phyloP scores from a whole-genome alignment of 2,329 filamentous ascomycete genomes.

The Penicillium expansum region DNA sequence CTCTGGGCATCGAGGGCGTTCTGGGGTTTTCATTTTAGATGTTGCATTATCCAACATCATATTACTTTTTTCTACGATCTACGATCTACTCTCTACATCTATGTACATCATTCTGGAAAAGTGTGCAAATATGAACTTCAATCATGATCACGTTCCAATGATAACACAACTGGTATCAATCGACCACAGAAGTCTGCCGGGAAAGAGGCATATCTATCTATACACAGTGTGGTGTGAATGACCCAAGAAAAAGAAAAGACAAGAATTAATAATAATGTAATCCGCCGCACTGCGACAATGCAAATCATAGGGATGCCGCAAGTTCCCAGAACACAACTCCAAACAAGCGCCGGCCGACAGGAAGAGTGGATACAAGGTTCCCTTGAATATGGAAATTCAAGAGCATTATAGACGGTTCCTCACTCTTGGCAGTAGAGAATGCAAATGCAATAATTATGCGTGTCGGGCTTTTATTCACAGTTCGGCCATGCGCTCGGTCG shows the following conservation, averaged over 20 bases:
- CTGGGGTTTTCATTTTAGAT: constrained; percentile 10
- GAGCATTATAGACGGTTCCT: background rate
- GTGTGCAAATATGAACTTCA: constrained; percentile 6
- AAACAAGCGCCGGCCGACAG: constrained; percentile 25
- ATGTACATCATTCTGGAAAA: constrained; percentile 11
- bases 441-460: constrained; percentile 3
- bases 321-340: constrained; percentile 22
- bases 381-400: constrained; percentile 1
- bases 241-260: constrained; percentile 1
- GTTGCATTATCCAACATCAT: background rate
- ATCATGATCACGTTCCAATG: constrained; percentile 8
- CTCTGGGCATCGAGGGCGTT: constrained; percentile 35
- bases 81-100: constrained; percentile 5
- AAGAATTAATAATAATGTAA: constrained; percentile 10
- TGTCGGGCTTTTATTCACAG: constrained; percentile 23
- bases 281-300: constrained; percentile 10
- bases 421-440: background rate
- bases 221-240: background rate
- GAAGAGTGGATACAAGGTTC: constrained; percentile 12
- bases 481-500: constrained; percentile 31
- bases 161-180: constrained; percentile 12
- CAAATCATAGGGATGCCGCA: constrained; percentile 7
- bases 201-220: background rate
- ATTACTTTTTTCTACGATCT: constrained; percentile 6
- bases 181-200: constrained; percentile 9